These are phyloP conservation scores for Globisporangium paddicum DNA, from an alignment of 352 stramenopile species.

Conservation along the genomic window DNA sequence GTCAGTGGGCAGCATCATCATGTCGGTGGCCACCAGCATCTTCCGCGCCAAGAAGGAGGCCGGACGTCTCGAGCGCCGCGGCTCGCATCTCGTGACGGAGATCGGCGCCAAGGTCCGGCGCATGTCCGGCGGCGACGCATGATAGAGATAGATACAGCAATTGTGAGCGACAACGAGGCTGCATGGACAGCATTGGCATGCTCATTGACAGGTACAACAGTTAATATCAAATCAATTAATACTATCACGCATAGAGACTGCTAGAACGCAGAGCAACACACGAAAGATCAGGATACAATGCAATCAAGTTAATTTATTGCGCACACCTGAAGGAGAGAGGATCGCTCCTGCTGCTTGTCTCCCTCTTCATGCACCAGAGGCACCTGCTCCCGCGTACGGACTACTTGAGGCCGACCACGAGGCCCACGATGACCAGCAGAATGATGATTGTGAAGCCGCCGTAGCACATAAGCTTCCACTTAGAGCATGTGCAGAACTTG, in stretches of 20 bases:
- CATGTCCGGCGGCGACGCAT: neutral
- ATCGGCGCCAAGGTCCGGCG: slow-evolving; percentile 20
- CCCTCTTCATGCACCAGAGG: neutral
- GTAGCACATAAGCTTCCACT: slow-evolving; percentile 68
- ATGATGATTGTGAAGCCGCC: slow-evolving; percentile 47
- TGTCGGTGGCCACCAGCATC: slow-evolving; percentile 43
- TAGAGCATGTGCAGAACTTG: slow-evolving; percentile 68
- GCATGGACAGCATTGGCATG: neutral
- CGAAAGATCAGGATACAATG: neutral
- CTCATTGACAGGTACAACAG: neutral
- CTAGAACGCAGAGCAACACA: neutral
- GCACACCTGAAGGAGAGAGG: neutral
- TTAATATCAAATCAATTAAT: neutral
- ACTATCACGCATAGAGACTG: neutral
- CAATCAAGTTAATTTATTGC: slow-evolving; percentile 14
- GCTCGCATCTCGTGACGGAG: slow-evolving; percentile 40
- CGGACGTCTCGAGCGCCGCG: slow-evolving; percentile 27
- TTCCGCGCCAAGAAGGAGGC: slow-evolving; percentile 35
- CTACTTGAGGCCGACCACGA: slow-evolving; percentile 38
- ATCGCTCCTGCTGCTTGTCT: neutral
- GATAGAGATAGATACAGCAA: neutral
- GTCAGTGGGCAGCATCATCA: slow-evolving; percentile 58
- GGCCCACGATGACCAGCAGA: slow-evolving; percentile 47
- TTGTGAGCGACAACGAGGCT: neutral
- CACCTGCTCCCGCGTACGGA: neutral